Evolutionary conservation across 805 yeast genomes (phyloP).

Genomic region (Starmerella geochares): DNA sequence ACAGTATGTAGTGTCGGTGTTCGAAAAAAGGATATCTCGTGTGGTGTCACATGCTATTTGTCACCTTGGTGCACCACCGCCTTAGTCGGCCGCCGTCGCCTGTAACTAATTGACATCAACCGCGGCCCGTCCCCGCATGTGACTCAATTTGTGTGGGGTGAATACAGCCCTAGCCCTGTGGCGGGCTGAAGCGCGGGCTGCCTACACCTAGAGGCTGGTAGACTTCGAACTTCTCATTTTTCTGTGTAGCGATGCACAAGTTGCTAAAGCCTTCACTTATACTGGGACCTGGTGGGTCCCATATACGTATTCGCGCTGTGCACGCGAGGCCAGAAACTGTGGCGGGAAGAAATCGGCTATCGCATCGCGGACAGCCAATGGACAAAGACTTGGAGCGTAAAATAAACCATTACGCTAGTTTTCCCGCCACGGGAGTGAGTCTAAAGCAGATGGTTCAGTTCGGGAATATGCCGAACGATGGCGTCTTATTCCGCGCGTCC

Average conservation of each 20-base stretch:
- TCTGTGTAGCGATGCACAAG: background rate
- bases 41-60: no score
- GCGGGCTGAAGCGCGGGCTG: background rate
- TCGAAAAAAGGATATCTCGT: no score
- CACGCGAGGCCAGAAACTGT: constrained; percentile 4
- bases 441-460: constrained; percentile 85
- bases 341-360: background rate
- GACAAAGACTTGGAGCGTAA: constrained; percentile 41
- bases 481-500: constrained; percentile 69
- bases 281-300: constrained; percentile 3
- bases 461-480: constrained; percentile 70
- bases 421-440: constrained; percentile 76
- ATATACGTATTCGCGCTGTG: background rate
- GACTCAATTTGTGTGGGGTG: constrained; percentile 5
- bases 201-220: no score
- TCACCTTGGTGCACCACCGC: no score
- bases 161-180: background rate
- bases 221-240: background rate
- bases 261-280: background rate
- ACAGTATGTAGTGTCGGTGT: no score
- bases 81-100: no score
- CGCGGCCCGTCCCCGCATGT: constrained; percentile 10
- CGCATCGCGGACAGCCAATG: constrained; percentile 20
- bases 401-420: constrained; percentile 55
- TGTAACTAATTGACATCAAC: background rate